Evolutionary conservation across 2,329 filamentous ascomycete genomes (phyloP).

Genomic region (Neoarthrinium moseri): DNA sequence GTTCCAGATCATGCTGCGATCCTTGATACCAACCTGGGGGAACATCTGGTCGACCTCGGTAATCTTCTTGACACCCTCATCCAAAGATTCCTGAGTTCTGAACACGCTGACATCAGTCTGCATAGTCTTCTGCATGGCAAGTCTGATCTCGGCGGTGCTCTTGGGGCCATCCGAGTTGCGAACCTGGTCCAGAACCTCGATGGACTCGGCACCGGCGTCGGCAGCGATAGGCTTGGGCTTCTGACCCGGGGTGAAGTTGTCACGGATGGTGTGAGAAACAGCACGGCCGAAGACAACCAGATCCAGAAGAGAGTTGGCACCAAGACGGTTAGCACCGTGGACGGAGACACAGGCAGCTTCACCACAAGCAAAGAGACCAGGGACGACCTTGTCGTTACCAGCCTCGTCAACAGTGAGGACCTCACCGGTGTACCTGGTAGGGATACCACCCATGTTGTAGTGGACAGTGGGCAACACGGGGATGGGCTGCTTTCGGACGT

Average conservation of each 20-base stretch:
- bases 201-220: slow-evolving; percentile 86
- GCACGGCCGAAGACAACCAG: slow-evolving; percentile 97
- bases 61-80: slow-evolving; percentile 90
- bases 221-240: slow-evolving; percentile 77
- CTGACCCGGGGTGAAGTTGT: slow-evolving; percentile 83
- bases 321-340: slow-evolving; percentile 95
- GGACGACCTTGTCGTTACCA: slow-evolving; percentile 90
- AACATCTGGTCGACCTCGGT: slow-evolving; percentile 78
- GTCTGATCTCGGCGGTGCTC: slow-evolving; percentile 83
- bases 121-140: slow-evolving; percentile 97
- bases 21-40: slow-evolving; percentile 87
- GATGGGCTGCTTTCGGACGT: slow-evolving; percentile 95
- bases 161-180: slow-evolving; percentile 82
- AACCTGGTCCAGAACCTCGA: slow-evolving; percentile 80
- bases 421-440: slow-evolving; percentile 95
- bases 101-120: slow-evolving; percentile 96
- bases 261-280: slow-evolving; percentile 93
- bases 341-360: slow-evolving; percentile 97
- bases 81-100: slow-evolving; percentile 88
- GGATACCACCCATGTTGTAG: slow-evolving; percentile 99
- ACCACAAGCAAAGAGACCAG: slow-evolving; percentile 92
- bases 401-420: slow-evolving; percentile 83
- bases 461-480: slow-evolving; percentile 95
- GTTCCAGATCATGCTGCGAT: slow-evolving; percentile 99
- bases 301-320: slow-evolving; percentile 97